phyloP scores from a whole-genome alignment of 2,329 filamentous ascomycete species.

The Fusarium napiforme region DNA sequence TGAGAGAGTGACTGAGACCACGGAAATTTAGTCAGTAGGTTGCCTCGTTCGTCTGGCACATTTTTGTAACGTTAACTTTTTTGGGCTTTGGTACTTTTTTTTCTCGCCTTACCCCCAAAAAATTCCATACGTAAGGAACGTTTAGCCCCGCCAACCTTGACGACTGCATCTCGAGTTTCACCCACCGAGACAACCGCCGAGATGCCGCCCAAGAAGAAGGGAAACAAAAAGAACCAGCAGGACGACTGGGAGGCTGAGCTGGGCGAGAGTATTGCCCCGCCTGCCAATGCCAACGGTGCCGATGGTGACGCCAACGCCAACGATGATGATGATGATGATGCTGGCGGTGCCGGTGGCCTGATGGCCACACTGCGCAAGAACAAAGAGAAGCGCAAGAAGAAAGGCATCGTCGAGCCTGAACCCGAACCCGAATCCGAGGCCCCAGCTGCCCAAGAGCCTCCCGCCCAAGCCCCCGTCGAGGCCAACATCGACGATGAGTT shows the following conservation, averaged over 20 bases:
- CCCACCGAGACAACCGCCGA: conserved; percentile 47
- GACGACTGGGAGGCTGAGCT: conserved; percentile 97
- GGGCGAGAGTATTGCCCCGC: conserved; percentile 78
- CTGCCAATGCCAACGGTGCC: conserved; percentile 51
- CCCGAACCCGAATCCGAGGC: conserved; percentile 51
- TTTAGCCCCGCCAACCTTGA: conserved; percentile 35
- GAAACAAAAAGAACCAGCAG: conserved; percentile 80
- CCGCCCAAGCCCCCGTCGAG: conserved; percentile 80
- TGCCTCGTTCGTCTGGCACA: conserved; percentile 30
- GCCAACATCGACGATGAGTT: conserved; percentile 88
- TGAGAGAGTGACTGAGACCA: conserved; percentile 18
- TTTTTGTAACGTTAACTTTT: conserved; percentile 17
- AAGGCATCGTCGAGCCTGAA: conserved; percentile 76
- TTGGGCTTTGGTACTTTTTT: conserved; percentile 19
- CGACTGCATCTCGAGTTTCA: conserved; percentile 36
- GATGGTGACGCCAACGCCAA: conserved; percentile 59
- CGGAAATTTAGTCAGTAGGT: conserved; percentile 10
- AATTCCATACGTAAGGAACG: conserved; percentile 21
- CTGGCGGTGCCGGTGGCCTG: conserved; percentile 71
- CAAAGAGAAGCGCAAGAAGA: conserved; percentile 90
- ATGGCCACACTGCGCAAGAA: conserved; percentile 86
- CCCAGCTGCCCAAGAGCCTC: conserved; percentile 72
- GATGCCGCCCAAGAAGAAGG: conserved; percentile 97
- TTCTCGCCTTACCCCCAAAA: conserved; percentile 12
- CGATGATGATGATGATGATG: conserved; percentile 65